Conservation (phyloP, 345 rosid species). For the Eucalyptus dawsonii region DNA sequence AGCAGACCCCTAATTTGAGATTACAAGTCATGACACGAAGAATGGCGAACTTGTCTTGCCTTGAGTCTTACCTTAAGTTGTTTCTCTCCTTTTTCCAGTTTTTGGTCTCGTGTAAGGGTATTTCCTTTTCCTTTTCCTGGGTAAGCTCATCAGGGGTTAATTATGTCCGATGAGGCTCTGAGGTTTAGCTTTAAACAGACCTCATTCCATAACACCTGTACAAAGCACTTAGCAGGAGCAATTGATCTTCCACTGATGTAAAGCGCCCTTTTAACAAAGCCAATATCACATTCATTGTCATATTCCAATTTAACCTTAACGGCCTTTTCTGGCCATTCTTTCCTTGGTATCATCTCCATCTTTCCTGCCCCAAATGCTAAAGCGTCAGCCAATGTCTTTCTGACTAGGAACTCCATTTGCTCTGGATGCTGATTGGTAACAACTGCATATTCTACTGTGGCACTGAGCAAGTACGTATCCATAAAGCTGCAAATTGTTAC, state of each 20-base stretch:
- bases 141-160: not conserved
- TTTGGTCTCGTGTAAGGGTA: not conserved
- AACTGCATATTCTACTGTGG: not conserved
- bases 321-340: not conserved
- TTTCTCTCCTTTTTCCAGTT: not conserved
- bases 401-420: not conserved
- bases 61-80: not conserved
- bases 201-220: too few relatives aligned
- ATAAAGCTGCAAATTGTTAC: not conserved
- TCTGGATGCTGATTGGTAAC: not conserved
- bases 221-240: too few relatives aligned
- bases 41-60: not conserved
- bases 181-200: not conserved
- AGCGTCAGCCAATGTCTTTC: not conserved
- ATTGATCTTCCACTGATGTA: too few relatives aligned
- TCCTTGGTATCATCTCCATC: not conserved
- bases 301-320: not conserved
- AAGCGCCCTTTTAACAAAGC: too few relatives aligned
- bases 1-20: not conserved
- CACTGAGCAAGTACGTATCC: not conserved
- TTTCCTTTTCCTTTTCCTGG: not conserved
- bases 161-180: not conserved
- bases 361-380: not conserved
- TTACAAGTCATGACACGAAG: not conserved
- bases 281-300: too few relatives aligned